Base-by-base conservation (phyloP, 2,329 filamentous ascomycete genomes). In the Dactylonectria estremocensis region DNA sequence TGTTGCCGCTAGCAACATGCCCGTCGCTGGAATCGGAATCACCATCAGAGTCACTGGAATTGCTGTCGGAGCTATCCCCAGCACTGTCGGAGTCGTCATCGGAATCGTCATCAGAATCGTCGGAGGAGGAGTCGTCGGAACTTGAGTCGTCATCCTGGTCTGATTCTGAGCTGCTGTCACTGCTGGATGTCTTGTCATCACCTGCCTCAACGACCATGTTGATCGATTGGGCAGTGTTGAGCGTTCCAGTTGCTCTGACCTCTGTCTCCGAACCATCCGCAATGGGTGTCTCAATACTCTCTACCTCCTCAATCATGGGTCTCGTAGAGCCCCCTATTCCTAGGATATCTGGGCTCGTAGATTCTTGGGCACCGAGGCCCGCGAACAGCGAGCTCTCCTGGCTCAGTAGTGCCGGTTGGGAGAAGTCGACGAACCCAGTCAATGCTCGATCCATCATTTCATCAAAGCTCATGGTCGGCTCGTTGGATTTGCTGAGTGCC, bases 101-200 rank as follows among this genome's bases (percentile, higher is more conserved):
- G 3, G 58, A 49, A n/a, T 65, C 63, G n/a, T 52, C 40, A 35
- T 64, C 64, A 18, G 80, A 82, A 33, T 84, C 84, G 5, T 82
- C 82, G 0, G 81, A 80, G 14, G 78, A 80, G 24, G 75, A 77
- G 57, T 77, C 77, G 10, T 78, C 77, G 2, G 81, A 77, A 4
- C 78, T 76, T 4, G 69, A 70, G 10, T 71, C 67, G 1, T 65
- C 71, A 22, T 64, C 60, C 2, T 76, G 80, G 37, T 79, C 78
- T 10, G 79, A 78, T 5, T 77, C 72, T 1, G 78, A 77, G 13
- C 72, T 74, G 16, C 66, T 72, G 28, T 50, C 61, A 50, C 68
- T 71, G 53, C 61, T 73, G 16, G 68, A 72, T 11, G 58, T 65
- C 4, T 66, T 69, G 3, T 72, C 72, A 22, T 65, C 53, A 1